Conservation (phyloP, 2,329 filamentous ascomycete genomes). For the Elsinoe batatas region DNA sequence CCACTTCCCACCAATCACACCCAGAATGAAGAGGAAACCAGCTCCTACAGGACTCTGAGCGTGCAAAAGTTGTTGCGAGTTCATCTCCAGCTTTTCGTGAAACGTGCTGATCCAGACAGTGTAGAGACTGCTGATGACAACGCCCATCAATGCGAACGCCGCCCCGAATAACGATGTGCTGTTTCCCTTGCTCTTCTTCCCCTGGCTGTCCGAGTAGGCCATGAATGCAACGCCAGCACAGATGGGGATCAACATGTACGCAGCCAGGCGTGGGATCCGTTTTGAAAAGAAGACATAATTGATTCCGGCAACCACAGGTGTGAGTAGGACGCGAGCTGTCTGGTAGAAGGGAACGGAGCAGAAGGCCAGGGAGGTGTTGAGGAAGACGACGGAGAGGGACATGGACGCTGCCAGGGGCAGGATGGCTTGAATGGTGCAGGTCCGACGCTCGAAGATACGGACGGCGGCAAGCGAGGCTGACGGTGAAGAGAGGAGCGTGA, state of each 20-base stretch:
- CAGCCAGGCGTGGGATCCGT: constrained; percentile 46
- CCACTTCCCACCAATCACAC: constrained; percentile 57
- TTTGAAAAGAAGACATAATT: constrained; percentile 53
- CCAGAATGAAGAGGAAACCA: constrained; percentile 53
- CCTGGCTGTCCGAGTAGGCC: constrained; percentile 56
- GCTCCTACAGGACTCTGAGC: constrained; percentile 57
- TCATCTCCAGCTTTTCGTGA: constrained; percentile 55
- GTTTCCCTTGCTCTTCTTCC: constrained; percentile 36
- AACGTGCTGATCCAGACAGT: constrained; percentile 60
- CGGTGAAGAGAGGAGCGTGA: constrained; percentile 51
- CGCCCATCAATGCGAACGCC: constrained; percentile 53
- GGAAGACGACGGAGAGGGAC: constrained; percentile 59
- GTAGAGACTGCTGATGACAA: constrained; percentile 58
- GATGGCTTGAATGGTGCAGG: constrained; percentile 46
- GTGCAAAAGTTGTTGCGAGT: constrained; percentile 59
- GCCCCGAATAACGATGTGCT: constrained; percentile 50
- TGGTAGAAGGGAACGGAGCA: constrained; percentile 63
- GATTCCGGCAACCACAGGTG: constrained; percentile 54
- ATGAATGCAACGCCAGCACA: constrained; percentile 57
- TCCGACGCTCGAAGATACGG: constrained; percentile 49
- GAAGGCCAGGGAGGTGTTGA: constrained; percentile 57
- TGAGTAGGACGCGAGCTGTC: constrained; percentile 56
- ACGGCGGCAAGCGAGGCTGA: constrained; percentile 28
- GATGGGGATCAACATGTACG: constrained; percentile 47
- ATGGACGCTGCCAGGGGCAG: constrained; percentile 57